Conservation (phyloP, 2,329 filamentous ascomycete species). For the Metarhizium anisopliae region DNA sequence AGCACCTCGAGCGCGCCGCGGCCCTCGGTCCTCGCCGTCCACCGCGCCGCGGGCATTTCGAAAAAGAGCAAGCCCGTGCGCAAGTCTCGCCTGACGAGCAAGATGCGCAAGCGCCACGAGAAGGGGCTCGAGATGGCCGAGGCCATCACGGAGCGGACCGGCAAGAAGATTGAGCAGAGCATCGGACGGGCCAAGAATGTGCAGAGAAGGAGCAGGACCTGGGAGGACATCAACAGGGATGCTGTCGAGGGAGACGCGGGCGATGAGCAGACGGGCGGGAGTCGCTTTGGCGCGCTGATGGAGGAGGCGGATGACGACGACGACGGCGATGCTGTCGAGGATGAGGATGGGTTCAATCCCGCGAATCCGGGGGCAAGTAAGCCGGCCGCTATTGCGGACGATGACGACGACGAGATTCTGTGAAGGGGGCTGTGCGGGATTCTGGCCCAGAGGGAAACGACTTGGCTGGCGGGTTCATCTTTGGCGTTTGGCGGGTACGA, state of each 20-base stretch:
- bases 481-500: neutral
- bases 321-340: slow-evolving; percentile 26
- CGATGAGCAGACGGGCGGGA: slow-evolving; percentile 8
- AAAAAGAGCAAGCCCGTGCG: slow-evolving; percentile 55
- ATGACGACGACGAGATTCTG: slow-evolving; percentile 25
- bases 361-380: neutral
- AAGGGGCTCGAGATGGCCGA: slow-evolving; percentile 50
- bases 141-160: slow-evolving; percentile 50
- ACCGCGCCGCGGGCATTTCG: slow-evolving; percentile 55
- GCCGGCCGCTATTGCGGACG: slow-evolving; percentile 9
- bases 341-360: slow-evolving; percentile 5
- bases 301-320: slow-evolving; percentile 16
- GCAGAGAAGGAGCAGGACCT: slow-evolving; percentile 41
- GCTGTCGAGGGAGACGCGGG: slow-evolving; percentile 14
- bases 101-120: slow-evolving; percentile 47
- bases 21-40: slow-evolving; percentile 60
- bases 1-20: slow-evolving; percentile 17
- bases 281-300: slow-evolving; percentile 9
- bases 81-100: slow-evolving; percentile 44
- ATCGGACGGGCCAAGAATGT: slow-evolving; percentile 37
- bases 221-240: slow-evolving; percentile 49
- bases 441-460: neutral
- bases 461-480: neutral
- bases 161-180: slow-evolving; percentile 46
- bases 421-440: slow-evolving; percentile 9